Conservation (phyloP, 148 eudicot genomes). For the Vaccinium corymbosum region DNA sequence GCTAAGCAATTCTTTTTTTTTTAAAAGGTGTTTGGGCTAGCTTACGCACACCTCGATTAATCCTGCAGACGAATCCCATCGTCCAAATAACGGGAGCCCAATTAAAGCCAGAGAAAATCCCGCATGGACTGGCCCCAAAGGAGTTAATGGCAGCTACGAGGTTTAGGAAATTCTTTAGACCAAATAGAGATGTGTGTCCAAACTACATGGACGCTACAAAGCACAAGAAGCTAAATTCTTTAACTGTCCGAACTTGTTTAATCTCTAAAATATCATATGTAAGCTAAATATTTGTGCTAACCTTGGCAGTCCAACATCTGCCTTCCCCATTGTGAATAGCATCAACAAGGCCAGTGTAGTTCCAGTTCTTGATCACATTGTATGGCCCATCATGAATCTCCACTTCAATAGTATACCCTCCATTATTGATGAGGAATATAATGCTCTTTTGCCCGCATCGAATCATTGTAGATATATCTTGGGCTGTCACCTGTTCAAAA, state of each 20-base stretch:
- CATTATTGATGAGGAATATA: slow-evolving; percentile 80
- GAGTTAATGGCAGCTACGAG: background rate
- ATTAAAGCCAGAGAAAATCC: background rate
- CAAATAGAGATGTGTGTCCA: background rate
- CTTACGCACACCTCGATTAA: background rate
- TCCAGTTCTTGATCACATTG: slow-evolving; percentile 81
- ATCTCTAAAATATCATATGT: background rate
- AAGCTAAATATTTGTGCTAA: slow-evolving; percentile 14
- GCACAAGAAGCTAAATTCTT: background rate
- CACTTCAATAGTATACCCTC: slow-evolving; percentile 83
- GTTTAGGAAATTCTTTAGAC: background rate
- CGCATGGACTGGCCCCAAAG: background rate
- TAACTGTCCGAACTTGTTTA: no score
- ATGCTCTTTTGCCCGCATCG: slow-evolving; percentile 63
- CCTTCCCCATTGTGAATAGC: slow-evolving; percentile 71
- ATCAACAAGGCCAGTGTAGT: slow-evolving; percentile 63
- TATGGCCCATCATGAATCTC: slow-evolving; percentile 91
- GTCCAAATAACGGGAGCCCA: background rate
- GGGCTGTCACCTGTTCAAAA: slow-evolving; percentile 70
- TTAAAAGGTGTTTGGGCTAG: background rate
- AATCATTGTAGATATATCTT: slow-evolving; percentile 82
- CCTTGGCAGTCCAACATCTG: slow-evolving; percentile 77
- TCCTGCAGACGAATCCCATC: background rate
- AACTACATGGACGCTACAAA: background rate
- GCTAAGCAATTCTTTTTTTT: background rate